These are phyloP conservation scores for Aspergillus ruber DNA, from an alignment of 2,329 filamentous ascomycete species.

Conservation along the genomic window DNA sequence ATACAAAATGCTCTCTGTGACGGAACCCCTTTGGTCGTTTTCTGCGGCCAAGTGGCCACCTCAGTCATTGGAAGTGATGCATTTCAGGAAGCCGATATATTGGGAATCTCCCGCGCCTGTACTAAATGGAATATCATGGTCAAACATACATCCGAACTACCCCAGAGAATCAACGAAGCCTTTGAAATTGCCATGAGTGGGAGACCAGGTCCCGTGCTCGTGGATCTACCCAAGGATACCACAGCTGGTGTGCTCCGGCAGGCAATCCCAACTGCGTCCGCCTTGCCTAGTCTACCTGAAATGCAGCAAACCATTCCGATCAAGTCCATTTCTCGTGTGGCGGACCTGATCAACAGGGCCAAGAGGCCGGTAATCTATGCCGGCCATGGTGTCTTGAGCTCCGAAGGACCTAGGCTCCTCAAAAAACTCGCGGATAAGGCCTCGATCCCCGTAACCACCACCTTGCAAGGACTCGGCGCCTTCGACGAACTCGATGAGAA, in stretches of 20 bases:
- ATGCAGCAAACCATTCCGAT: conserved; percentile 24
- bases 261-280: conserved; percentile 66
- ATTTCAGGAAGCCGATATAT: conserved; percentile 88
- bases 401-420: conserved; percentile 66
- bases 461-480: conserved; percentile 79
- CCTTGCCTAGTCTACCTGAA: conserved; percentile 62
- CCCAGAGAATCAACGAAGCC: conserved; percentile 84
- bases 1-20: conserved; percentile 91
- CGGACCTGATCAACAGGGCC: conserved; percentile 71
- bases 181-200: conserved; percentile 93
- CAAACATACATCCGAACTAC: conserved; percentile 81
- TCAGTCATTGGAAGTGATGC: conserved; percentile 82
- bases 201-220: conserved; percentile 81
- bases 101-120: conserved; percentile 83
- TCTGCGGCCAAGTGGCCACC: conserved; percentile 83
- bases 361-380: conserved; percentile 91
- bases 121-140: conserved; percentile 99
- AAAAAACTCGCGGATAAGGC: conserved; percentile 77
- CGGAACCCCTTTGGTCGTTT: conserved; percentile 87
- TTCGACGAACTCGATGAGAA: conserved; percentile 87
- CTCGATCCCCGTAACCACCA: conserved; percentile 86
- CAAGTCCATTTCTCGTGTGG: conserved; percentile 64
- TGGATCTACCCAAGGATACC: conserved; percentile 89
- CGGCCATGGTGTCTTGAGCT: conserved; percentile 74
- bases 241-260: conserved; percentile 70